phyloP scores from a whole-genome alignment of 2,329 filamentous ascomycete species.

The Colletotrichum sp. region DNA sequence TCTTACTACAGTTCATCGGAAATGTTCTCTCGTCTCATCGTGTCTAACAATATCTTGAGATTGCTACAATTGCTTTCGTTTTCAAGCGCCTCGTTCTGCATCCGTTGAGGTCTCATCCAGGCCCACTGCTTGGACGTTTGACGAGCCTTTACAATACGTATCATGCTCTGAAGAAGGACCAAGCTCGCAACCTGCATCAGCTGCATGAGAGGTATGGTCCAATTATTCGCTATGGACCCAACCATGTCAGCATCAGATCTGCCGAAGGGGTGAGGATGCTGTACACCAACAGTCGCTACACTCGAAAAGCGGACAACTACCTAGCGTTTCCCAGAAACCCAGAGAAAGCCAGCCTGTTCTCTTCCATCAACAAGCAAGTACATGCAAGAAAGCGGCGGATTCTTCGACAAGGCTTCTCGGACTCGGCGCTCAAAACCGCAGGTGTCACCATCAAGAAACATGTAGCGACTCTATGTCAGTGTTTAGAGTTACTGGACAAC shows the following conservation, averaged over 20 bases:
- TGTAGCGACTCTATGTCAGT: not conserved
- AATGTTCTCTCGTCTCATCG: not conserved
- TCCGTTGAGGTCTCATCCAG: not conserved
- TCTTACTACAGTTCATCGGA: not conserved
- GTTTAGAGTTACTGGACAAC: not conserved
- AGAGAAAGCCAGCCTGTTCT: not conserved
- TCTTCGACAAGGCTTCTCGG: not conserved
- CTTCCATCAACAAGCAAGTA: slow-evolving; percentile 3
- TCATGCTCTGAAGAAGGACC: slow-evolving; percentile 3
- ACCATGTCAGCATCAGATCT: slow-evolving; percentile 7
- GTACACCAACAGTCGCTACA: slow-evolving; percentile 1
- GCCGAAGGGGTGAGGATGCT: not conserved
- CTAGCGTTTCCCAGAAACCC: not conserved
- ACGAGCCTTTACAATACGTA: slow-evolving; percentile 3
- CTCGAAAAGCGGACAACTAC: slow-evolving; percentile 1
- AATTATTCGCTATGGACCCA: slow-evolving; percentile 1
- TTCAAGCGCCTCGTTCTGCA: not conserved
- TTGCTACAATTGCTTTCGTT: not conserved
- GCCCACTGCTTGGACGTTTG: not conserved
- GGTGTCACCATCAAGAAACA: slow-evolving; percentile 8
- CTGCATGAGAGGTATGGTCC: not conserved
- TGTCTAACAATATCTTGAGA: not conserved
- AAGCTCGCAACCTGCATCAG: not conserved
- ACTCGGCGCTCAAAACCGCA: not conserved
- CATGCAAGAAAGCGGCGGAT: slow-evolving; percentile 1